Conservation (phyloP, 192 early-diverging fungal species). For the Coemansia brasiliensis region DNA sequence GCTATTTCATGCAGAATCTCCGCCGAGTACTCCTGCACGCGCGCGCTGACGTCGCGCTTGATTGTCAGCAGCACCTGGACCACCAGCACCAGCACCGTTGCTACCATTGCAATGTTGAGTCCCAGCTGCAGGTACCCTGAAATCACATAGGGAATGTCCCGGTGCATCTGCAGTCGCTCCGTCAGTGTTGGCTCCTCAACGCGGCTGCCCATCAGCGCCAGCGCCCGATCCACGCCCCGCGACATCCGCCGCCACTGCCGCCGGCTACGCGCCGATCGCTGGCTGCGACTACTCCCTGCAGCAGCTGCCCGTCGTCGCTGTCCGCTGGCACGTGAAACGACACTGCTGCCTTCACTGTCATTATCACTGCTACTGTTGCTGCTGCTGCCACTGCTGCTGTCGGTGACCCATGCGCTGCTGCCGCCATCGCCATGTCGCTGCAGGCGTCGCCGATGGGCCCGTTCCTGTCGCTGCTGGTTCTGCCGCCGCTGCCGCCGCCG, state of each 20-base stretch:
- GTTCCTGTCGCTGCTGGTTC: conserved; percentile 9
- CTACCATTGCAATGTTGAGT: conserved; percentile 68
- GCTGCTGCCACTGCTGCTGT: conserved; percentile 9
- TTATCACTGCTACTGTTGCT: conserved; percentile 4
- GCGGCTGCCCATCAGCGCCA: conserved; percentile 41
- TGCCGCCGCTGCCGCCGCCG: conserved; percentile 13
- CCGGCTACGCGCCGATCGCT: conserved; percentile 11
- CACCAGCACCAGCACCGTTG: conserved; percentile 60
- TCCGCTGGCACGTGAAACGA: conserved; percentile 1
- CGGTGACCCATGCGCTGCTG: conserved; percentile 26
- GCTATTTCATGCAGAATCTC: conserved; percentile 63
- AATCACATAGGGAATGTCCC: conserved; percentile 50
- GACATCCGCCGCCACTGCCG: conserved; percentile 24
- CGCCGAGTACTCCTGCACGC: conserved; percentile 63
- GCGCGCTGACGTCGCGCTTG: conserved; percentile 69
- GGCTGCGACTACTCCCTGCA: conserved; percentile 2
- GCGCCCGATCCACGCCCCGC: conserved; percentile 38
- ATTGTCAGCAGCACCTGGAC: conserved; percentile 69
- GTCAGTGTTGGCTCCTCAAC: conserved; percentile 34
- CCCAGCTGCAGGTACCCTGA: conserved; percentile 69
- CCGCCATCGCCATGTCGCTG: conserved; percentile 11
- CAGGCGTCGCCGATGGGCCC: background rate
- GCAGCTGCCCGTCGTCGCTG: conserved; percentile 2
- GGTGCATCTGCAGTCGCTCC: conserved; percentile 48
- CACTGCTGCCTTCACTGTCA: background rate